phyloP scores from a whole-genome alignment of 768 basidiomycete genomes.

The Cystofilobasidium capitatum region DNA sequence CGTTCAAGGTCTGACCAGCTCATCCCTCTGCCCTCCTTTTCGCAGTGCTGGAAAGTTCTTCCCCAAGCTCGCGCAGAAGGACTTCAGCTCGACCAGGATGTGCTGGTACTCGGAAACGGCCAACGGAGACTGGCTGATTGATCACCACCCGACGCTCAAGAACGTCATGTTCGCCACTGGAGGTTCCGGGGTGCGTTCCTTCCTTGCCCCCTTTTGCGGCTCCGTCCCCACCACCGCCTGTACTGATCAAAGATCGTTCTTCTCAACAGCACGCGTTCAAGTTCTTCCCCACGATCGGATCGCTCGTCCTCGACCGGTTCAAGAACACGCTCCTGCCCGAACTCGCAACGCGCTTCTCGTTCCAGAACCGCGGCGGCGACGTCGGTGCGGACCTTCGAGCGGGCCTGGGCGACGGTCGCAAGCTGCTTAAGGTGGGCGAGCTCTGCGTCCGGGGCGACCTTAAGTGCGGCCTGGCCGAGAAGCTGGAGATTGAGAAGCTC shows the following conservation, averaged over 20 bases:
- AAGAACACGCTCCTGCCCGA: constrained; percentile 53
- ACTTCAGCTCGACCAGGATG: constrained; percentile 43
- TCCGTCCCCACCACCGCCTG: too few species aligned
- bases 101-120: constrained; percentile 79
- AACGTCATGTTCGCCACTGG: constrained; percentile 71
- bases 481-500: constrained; percentile 1
- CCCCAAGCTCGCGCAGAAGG: constrained; percentile 65
- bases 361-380: constrained; percentile 31
- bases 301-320: constrained; percentile 62
- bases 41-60: constrained; percentile 49
- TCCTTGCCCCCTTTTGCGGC: too few species aligned
- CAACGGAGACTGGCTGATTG: constrained; percentile 83
- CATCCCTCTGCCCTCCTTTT: background rate
- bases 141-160: constrained; percentile 49
- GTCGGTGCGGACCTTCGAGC: constrained; percentile 18
- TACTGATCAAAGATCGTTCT: too few species aligned
- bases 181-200: constrained; percentile 49
- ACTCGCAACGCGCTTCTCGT: constrained; percentile 54
- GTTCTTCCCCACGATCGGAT: constrained; percentile 80
- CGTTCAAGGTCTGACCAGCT: background rate
- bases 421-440: background rate
- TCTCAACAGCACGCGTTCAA: constrained; percentile 36
- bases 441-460: constrained; percentile 11
- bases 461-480: background rate
- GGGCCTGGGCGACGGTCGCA: background rate